phyloP scores from a whole-genome alignment of 306 rosid genomes.

The Vigna mungo region DNA sequence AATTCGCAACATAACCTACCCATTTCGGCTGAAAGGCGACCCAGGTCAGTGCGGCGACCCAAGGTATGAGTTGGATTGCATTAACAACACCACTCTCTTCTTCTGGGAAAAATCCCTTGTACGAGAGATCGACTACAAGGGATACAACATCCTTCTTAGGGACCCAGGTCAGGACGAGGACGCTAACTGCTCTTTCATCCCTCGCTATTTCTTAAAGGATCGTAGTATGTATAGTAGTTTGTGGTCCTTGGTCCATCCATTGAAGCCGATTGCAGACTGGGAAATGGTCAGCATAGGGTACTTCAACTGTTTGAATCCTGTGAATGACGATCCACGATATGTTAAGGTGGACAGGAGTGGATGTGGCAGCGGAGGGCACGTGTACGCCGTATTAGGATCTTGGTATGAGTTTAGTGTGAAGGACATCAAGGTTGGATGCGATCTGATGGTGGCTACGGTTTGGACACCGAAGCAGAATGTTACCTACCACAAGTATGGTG shows the following conservation, averaged over 20 bases:
- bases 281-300: too few relatives aligned
- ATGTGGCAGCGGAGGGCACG: not conserved
- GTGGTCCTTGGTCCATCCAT: too few relatives aligned
- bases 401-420: not conserved
- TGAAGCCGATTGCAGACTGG: too few relatives aligned
- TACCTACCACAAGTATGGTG: too few relatives aligned
- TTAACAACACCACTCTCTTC: conserved; percentile 22
- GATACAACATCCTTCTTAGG: not conserved
- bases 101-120: conserved; percentile 14
- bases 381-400: not conserved
- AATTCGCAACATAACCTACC: not conserved
- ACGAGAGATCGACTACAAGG: not conserved
- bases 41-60: not conserved
- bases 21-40: not conserved
- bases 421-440: conserved; percentile 15
- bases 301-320: not conserved
- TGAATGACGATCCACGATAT: conserved; percentile 5
- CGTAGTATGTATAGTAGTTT: too few relatives aligned
- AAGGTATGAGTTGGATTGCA: conserved; percentile 2
- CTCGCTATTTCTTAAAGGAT: not conserved
- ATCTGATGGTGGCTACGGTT: conserved; percentile 28
- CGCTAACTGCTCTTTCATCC: not conserved
- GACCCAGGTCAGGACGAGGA: not conserved
- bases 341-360: not conserved
- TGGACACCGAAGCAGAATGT: not conserved